These are phyloP conservation scores for Solanum hybrid DNA, from an alignment of 305 asterid species.

Conservation along the genomic window DNA sequence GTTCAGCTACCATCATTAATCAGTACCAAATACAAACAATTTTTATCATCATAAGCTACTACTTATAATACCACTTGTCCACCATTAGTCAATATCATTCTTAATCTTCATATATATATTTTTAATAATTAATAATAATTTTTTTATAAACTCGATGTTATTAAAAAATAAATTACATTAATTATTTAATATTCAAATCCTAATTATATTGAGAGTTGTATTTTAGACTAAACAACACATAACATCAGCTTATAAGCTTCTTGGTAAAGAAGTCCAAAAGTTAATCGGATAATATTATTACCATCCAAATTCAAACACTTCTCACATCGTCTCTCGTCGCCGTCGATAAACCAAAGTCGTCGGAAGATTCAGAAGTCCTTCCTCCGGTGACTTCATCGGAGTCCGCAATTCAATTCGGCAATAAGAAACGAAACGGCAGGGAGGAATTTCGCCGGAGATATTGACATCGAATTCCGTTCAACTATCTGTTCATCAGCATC, in stretches of 20 bases:
- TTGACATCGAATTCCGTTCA: neutral
- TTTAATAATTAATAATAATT: no score
- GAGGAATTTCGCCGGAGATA: neutral
- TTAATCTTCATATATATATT: neutral
- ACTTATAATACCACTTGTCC: neutral
- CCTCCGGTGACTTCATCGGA: neutral
- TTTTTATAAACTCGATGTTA: no score
- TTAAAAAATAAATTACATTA: neutral
- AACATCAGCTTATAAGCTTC: neutral
- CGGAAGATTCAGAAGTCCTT: neutral
- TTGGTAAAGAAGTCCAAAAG: neutral
- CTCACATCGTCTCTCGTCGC: neutral
- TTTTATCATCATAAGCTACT: neutral
- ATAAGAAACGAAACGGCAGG: neutral
- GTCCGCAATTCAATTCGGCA: neutral
- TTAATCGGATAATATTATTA: neutral
- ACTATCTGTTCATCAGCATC: neutral
- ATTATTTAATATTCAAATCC: neutral
- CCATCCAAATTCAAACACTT: neutral
- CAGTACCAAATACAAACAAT: rapidly evolving
- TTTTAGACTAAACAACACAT: neutral
- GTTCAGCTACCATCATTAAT: neutral
- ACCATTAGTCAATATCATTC: neutral
- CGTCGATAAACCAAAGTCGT: neutral
- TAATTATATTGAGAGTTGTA: neutral